A percentile compares a stretch with the other conserved stretches of the same genome.
These are phyloP conservation scores for Rhizopus sp. DNA, from an alignment of 371 early-diverging fungal species.

Conservation along the genomic window DNA sequence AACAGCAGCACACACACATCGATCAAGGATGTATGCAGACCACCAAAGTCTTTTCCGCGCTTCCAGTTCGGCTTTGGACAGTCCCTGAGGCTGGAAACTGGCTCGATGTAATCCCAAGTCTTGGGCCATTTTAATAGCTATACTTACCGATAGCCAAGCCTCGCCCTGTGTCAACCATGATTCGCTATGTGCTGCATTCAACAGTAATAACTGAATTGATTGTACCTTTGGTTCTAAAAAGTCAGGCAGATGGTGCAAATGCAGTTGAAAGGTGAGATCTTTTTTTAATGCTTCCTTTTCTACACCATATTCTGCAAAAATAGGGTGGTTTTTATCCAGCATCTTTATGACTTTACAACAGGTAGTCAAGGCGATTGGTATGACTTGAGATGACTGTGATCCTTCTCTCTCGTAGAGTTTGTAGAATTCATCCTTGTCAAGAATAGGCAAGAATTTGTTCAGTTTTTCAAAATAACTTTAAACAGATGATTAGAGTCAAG, in stretches of 20 bases:
- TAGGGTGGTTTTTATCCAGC: slow-evolving; percentile 16
- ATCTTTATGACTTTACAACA: slow-evolving; percentile 25
- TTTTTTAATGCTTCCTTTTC: slow-evolving; percentile 16
- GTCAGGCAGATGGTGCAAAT: slow-evolving; percentile 10
- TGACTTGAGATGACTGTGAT: neutral
- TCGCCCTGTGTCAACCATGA: slow-evolving; percentile 36
- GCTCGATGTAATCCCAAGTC: slow-evolving; percentile 47
- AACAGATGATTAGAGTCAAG: neutral
- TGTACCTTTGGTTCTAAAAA: slow-evolving; percentile 36
- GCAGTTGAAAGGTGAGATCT: slow-evolving; percentile 12
- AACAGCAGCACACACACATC: slow-evolving; percentile 44
- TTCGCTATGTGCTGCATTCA: slow-evolving; percentile 20
- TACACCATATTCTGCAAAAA: slow-evolving; percentile 26
- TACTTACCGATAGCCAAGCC: slow-evolving; percentile 41
- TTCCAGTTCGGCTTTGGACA: slow-evolving; percentile 21
- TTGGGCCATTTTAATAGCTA: slow-evolving; percentile 51
- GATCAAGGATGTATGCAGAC: slow-evolving; percentile 46
- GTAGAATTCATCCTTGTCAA: slow-evolving; percentile 42
- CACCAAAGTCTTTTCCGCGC: slow-evolving; percentile 45
- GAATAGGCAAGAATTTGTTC: slow-evolving; percentile 35
- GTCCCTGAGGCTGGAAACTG: slow-evolving; percentile 24
- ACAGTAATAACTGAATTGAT: slow-evolving; percentile 33
- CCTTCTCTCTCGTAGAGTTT: slow-evolving; percentile 20
- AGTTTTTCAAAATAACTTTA: slow-evolving; percentile 31
- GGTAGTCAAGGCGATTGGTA: slow-evolving; percentile 22